phyloP scores from a whole-genome alignment of 305 asterid species.

The Fraxinus baroniana region DNA sequence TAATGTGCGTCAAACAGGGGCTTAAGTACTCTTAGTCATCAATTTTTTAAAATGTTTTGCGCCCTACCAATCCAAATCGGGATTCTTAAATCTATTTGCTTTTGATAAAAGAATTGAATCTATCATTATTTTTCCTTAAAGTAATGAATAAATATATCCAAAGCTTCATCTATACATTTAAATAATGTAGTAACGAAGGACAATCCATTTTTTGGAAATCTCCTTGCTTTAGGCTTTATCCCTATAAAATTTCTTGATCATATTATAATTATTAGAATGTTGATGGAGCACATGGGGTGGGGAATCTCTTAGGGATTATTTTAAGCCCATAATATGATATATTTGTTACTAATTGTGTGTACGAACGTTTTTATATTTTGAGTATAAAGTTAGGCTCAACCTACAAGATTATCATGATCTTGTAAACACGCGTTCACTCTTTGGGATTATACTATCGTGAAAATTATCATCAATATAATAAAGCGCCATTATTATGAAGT shows the following conservation, averaged over 20 bases:
- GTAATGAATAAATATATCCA: slow-evolving; percentile 7
- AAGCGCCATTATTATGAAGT: not conserved
- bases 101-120: slow-evolving; percentile 9
- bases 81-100: slow-evolving; percentile 19
- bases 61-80: slow-evolving; percentile 20
- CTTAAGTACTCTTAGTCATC: slow-evolving; percentile 8
- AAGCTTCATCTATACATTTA: slow-evolving; percentile 18
- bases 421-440: not conserved
- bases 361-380: not conserved
- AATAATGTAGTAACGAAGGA: slow-evolving; percentile 21
- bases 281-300: slow-evolving; percentile 52
- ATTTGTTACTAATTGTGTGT: not conserved
- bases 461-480: not conserved
- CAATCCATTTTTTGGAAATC: slow-evolving; percentile 29
- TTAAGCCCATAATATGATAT: slow-evolving; percentile 24
- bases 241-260: slow-evolving; percentile 21
- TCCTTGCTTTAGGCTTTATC: slow-evolving; percentile 34
- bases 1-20: no score
- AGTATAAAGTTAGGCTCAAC: not conserved
- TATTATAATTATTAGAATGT: slow-evolving; percentile 31
- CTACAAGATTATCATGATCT: not conserved
- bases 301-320: slow-evolving; percentile 29
- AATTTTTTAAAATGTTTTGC: not conserved
- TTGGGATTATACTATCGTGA: not conserved
- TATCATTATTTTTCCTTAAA: slow-evolving; percentile 19